Base-by-base conservation (phyloP, 2,329 filamentous ascomycete genomes). In the Gnomoniopsis sp. region DNA sequence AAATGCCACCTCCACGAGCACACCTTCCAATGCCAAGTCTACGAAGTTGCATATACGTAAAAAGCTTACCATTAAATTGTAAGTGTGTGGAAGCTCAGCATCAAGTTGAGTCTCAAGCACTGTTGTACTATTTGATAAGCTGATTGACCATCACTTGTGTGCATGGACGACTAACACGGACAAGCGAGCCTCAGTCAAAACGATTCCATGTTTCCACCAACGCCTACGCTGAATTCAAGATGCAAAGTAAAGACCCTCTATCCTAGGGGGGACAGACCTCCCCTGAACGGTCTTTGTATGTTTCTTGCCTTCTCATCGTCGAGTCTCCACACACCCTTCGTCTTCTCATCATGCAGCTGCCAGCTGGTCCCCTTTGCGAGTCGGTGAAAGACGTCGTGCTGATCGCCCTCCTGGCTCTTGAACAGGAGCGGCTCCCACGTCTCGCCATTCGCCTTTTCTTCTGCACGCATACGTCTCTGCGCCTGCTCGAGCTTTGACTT, bases 401-500 rank as follows among this genome's bases (percentile, higher is more conserved):
- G 67, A 3, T 62, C 49, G 2, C 65, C 69, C 2, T 56, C 49
- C 6, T 57, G 41, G 54, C 65, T 70, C 47, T 60, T 58, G 57
- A 76, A 75, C 12, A 76, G 63, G 53, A 75, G 61, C 12, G 77
- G 77, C 63, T 77, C 69, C 76, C 77, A 80, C 0, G 61, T 65
- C 12, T 70, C 65, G 6, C 76, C 76, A 38, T 68, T 67, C 15
- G 80, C 79, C 65, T 83, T 82, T 71, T 95, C 90, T 55, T 81
- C 74, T 65, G 83, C 84, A 61, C 92, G 83, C 77, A 93, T 79
- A 61, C 88, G 85, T 15, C 92, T 82, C 75, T 96, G 92, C 30
- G 85, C 84, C 67, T 93, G 88, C 72, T 96, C 92, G 58, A 96
- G 89, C 68, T 87, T 86, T 8, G 82, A 84, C 76, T 96, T 96